Base-by-base conservation (phyloP, 1,284 basidiomycete species). In the Spongispora temasekensis region DNA sequence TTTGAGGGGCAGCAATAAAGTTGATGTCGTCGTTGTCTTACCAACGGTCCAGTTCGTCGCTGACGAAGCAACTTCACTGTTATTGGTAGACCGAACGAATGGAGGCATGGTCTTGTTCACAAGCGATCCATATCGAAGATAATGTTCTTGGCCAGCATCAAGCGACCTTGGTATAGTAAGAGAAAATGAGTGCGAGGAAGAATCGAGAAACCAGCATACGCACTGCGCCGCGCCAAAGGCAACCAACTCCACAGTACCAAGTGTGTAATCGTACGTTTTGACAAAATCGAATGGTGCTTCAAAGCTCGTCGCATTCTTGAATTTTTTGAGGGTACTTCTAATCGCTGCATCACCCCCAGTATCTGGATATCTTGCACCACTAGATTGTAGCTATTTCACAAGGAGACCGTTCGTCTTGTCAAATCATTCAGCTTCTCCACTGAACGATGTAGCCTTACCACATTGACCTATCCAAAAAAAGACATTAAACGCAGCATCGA, bases 361-460 rank as follows among this genome's bases (percentile, higher is more conserved):
- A n/a, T 90, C 91, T 0, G 94, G 94, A 66, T 83, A 94, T 34
- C 94, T 82, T 1, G 91, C 89, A 1, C 92, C 91, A 67, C 95
- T 93, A 7, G 94, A 79, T 75, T 94, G 89, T 9, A 96, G 72
- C 91, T 94, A 9, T 57, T 19, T 48, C 28, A 19, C 25, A n/a
- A 37, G n/a, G 17, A 15, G 35, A 37, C 6, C 19, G 19, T 40
- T 17, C 25, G n/a, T n/a, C n/a, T n/a, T n/a, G n/a, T n/a, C 25
- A 48, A 28, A 2, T n/a, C 10, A 28, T 48, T 48, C 27, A 28
- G 46, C 9, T 28, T 28, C 12, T 15, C 25, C n/a, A 48, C 2
- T 40, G n/a, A 9, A 40, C 17, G 46, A 28, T 27, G 25, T 17
- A 13, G 15, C 5, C 65, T 52, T 17, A 67, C 65, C 53, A 69